phyloP scores from a whole-genome alignment of 1,284 basidiomycete species.

The Afroboletus lepidellus region DNA sequence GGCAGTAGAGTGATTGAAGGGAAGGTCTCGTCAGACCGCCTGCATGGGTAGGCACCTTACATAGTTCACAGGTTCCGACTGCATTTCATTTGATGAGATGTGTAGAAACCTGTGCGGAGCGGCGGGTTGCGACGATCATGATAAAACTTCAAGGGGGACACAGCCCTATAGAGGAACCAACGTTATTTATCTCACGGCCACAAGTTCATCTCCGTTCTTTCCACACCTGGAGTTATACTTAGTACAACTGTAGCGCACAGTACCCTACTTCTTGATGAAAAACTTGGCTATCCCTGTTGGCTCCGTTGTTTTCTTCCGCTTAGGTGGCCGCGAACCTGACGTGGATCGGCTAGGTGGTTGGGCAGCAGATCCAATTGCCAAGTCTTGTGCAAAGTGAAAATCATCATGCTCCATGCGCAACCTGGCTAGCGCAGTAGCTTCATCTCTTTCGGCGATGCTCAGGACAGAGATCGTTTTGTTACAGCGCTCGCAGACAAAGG shows the following conservation, averaged over 20 bases:
- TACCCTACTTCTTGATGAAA: constrained; percentile 46
- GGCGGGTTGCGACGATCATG: constrained; percentile 17
- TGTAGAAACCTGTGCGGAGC: constrained; percentile 6
- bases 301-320: constrained; percentile 46
- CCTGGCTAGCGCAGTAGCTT: constrained; percentile 41
- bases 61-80: not conserved
- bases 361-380: constrained; percentile 44
- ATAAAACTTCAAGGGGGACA: constrained; percentile 4
- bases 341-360: constrained; percentile 5
- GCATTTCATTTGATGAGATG: constrained; percentile 8
- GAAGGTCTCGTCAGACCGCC: not conserved
- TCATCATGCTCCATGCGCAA: constrained; percentile 78
- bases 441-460: constrained; percentile 26
- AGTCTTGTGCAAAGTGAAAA: constrained; percentile 81
- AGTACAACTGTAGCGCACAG: not conserved
- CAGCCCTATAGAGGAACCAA: constrained; percentile 2
- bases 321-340: constrained; percentile 27
- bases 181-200: constrained; percentile 1
- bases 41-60: constrained; percentile 1
- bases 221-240: not conserved
- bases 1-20: constrained; percentile 15
- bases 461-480: constrained; percentile 39
- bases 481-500: constrained; percentile 57
- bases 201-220: not conserved
- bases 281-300: constrained; percentile 74